Conservation (phyloP, 768 basidiomycete genomes). For the Auricularia sp. region DNA sequence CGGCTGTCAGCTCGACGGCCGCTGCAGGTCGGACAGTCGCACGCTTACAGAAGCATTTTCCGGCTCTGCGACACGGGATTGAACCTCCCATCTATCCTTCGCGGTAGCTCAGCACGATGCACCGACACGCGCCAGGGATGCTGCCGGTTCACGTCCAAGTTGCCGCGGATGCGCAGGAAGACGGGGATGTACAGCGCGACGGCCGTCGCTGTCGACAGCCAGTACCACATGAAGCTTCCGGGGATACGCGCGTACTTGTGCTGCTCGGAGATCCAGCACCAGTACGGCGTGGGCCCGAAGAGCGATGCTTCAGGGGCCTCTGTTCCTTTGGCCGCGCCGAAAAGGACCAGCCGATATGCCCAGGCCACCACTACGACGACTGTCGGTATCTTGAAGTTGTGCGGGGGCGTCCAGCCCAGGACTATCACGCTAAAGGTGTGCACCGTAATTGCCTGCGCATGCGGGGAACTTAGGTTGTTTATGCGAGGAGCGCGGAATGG, state of each 20-base stretch:
- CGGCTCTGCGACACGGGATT: conserved; percentile 5
- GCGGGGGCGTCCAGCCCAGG: conserved; percentile 18
- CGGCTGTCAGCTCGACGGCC: not conserved
- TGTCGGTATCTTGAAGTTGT: conserved; percentile 16
- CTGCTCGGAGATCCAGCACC: conserved; percentile 30
- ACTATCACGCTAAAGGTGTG: conserved; percentile 33
- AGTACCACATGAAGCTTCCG: conserved; percentile 34
- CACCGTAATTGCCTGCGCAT: conserved; percentile 25
- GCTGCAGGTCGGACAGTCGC: not conserved
- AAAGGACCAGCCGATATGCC: conserved; percentile 24
- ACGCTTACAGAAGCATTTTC: conserved; percentile 9
- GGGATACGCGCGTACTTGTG: conserved; percentile 23
- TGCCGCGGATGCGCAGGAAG: conserved; percentile 28
- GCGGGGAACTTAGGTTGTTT: not conserved
- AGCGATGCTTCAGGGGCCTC: conserved; percentile 4
- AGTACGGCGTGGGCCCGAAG: not conserved
- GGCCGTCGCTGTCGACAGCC: conserved; percentile 30
- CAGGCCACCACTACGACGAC: conserved; percentile 24
- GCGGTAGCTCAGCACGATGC: not conserved
- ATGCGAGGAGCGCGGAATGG: not conserved
- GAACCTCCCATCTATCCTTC: not conserved
- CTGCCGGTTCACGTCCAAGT: conserved; percentile 21
- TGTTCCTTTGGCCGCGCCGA: conserved; percentile 20
- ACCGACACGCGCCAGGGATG: conserved; percentile 26
- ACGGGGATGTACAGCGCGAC: conserved; percentile 26